Evolutionary conservation across 164 flowering plant genomes (phyloP).

Genomic region (Umbellularia californica): DNA sequence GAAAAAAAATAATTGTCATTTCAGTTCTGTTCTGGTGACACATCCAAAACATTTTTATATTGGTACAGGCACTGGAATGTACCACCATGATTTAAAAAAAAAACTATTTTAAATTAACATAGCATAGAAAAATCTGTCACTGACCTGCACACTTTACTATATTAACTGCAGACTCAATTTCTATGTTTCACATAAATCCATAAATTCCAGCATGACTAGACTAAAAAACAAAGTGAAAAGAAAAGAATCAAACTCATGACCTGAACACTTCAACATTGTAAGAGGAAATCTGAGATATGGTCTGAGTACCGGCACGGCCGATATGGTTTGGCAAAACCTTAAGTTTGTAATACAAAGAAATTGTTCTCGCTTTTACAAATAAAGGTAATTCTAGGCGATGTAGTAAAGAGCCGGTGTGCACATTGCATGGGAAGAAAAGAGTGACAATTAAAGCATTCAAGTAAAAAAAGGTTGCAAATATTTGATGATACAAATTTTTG

Average conservation of each 20-base stretch:
- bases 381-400: not conserved
- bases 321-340: not conserved
- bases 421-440: not conserved
- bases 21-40: not conserved
- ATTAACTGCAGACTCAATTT: not conserved
- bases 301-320: not conserved
- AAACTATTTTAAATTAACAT: too few relatives aligned
- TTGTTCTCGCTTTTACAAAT: not conserved
- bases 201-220: not conserved
- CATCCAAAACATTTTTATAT: too few relatives aligned
- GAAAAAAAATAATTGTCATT: not conserved
- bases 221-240: not conserved
- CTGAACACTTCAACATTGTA: not conserved
- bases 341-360: too few relatives aligned
- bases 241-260: not conserved
- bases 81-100: not conserved
- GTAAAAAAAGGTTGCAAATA: not conserved
- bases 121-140: not conserved
- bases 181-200: not conserved
- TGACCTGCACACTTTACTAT: not conserved
- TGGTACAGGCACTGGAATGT: not conserved
- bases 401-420: not conserved
- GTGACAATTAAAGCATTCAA: not conserved
- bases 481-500: too few relatives aligned
- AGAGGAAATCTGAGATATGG: not conserved